Conservation (phyloP, 2,329 filamentous ascomycete genomes). For the Colletotrichum higginsianum region DNA sequence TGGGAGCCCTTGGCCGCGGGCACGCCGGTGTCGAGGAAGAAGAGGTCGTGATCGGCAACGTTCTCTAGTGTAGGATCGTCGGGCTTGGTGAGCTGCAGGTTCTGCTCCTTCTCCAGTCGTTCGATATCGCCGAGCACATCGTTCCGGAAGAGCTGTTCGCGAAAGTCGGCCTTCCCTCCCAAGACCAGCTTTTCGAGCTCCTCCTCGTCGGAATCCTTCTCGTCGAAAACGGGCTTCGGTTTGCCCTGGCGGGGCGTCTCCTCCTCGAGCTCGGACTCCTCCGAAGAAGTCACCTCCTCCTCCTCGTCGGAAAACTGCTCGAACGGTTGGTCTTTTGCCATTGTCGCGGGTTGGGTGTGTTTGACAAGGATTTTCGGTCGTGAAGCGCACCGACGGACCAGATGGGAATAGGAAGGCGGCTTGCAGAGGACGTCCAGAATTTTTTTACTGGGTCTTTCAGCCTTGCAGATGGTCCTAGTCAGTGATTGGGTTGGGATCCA, state of each 20-base stretch:
- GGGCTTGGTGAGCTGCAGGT: constrained; percentile 52
- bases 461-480: constrained; percentile 9
- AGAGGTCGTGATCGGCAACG: constrained; percentile 83
- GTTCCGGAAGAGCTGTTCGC: constrained; percentile 76
- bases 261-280: constrained; percentile 47
- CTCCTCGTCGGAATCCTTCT: constrained; percentile 87
- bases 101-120: constrained; percentile 49
- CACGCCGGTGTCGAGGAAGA: constrained; percentile 83
- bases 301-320: constrained; percentile 43
- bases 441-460: constrained; percentile 38
- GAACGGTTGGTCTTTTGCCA: constrained; percentile 43
- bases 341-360: constrained; percentile 20
- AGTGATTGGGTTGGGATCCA: background rate
- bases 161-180: constrained; percentile 88
- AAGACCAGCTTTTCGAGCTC: constrained; percentile 92
- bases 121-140: constrained; percentile 57
- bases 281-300: constrained; percentile 34
- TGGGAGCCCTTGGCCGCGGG: constrained; percentile 55
- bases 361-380: constrained; percentile 19
- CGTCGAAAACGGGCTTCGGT: constrained; percentile 53
- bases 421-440: constrained; percentile 33
- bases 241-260: constrained; percentile 45
- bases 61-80: constrained; percentile 69
- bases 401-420: constrained; percentile 6
- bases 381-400: constrained; percentile 13